Base-by-base conservation (phyloP, 768 basidiomycete genomes). In the Leccinum variicolor region DNA sequence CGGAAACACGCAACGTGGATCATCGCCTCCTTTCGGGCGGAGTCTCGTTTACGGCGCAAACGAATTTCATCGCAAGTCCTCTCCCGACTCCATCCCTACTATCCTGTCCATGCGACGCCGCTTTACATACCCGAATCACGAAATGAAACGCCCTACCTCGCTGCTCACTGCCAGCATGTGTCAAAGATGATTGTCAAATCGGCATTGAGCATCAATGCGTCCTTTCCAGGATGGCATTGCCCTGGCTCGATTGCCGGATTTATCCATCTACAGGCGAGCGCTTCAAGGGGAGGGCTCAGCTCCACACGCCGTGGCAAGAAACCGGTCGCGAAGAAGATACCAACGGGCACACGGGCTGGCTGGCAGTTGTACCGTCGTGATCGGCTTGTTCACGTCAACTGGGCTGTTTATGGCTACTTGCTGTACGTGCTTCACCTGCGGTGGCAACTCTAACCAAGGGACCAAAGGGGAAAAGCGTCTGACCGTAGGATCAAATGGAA, bases 121-220 rank as follows among this genome's bases (percentile, higher is more conserved):
- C 17, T 41, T n/a, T 19, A 19, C n/a, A 19, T 43, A 43, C 11
- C 39, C 36, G 29, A 33, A 13, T 57, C 14, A 21, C 58, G 26
- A 58, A 50, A 34, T 56, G 52, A 56, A 56, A 52, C 41, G 6
- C 29, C 23, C 41, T 19, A 43, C 41, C 41, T 43, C 41, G n/a
- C 26, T 19, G 21, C 10, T 25, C 31, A 23, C 33, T 17, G 47
- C 45, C 45, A 23, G 26, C 26, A 43, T 43, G 41, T n/a, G 47
- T 48, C 47, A 48, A 17, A 9, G 8, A 41, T 41, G n/a, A n/a
- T n/a, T n/a, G n/a, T 41, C 39, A 41, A 41, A 41, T 41, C n/a
- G 39, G n/a, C 39, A n/a, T n/a, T n/a, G 39, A 41, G 39, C 39
- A 15, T 8, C 46, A 15, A 7, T 6, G 21, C 6, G 11, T 13